Conservation (phyloP, 352 stramenopile species). For the Phytopythium cucurbitacearum region DNA sequence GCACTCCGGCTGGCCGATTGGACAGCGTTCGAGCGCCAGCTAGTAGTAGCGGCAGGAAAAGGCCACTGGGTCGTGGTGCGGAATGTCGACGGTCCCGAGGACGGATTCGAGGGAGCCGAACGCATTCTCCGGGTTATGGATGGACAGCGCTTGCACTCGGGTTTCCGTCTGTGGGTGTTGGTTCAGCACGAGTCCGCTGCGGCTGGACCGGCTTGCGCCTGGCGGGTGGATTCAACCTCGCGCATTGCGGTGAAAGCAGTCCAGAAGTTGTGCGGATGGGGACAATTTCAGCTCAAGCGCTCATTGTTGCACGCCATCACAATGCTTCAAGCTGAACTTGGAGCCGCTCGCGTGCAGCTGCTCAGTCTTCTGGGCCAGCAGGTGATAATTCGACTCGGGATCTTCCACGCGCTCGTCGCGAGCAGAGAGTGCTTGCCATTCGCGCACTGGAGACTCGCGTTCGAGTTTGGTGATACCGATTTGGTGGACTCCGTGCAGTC, state of each 20-base stretch:
- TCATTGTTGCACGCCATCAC: background rate
- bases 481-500: background rate
- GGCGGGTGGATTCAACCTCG: background rate
- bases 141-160: background rate
- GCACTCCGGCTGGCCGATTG: background rate
- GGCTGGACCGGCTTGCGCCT: background rate
- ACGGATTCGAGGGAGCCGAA: background rate
- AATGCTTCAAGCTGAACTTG: background rate
- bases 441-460: slow-evolving; percentile 1
- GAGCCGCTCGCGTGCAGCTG: background rate
- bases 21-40: background rate
- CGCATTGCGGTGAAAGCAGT: background rate
- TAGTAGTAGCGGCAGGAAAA: background rate
- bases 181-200: background rate
- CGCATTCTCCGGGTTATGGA: background rate
- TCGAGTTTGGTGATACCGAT: background rate
- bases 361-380: background rate
- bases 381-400: background rate
- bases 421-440: background rate
- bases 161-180: slow-evolving; percentile 1
- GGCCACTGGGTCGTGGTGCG: background rate
- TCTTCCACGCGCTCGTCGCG: background rate
- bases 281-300: background rate
- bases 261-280: background rate
- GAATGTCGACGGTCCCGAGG: background rate